These are phyloP conservation scores for Alternaria postmessia DNA, from an alignment of 2,329 filamentous ascomycete species.

Conservation along the genomic window DNA sequence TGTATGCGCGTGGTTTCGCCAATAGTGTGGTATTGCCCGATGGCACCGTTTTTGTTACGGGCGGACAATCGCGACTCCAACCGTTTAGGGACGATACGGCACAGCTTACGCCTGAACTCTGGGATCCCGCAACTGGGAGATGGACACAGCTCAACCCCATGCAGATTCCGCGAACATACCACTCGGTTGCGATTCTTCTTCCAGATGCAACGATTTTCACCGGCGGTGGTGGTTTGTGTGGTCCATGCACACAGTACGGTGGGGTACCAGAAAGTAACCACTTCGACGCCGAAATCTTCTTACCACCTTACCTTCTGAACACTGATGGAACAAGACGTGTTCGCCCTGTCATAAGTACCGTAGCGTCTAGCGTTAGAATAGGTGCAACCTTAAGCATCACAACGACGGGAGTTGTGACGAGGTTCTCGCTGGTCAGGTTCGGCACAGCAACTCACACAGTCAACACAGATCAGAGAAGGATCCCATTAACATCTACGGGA, in stretches of 20 bases:
- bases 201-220: constrained; percentile 37
- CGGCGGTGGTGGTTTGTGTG: constrained; percentile 55
- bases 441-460: constrained; percentile 63
- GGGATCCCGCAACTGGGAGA: constrained; percentile 27
- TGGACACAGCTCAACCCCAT: constrained; percentile 36
- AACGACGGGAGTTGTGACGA: constrained; percentile 35
- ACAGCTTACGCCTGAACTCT: constrained; percentile 33
- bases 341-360: constrained; percentile 55
- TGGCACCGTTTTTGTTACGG: constrained; percentile 46
- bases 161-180: constrained; percentile 37
- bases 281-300: constrained; percentile 64
- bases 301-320: constrained; percentile 64
- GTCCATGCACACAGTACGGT: constrained; percentile 44
- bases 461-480: constrained; percentile 66
- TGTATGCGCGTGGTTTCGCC: constrained; percentile 39
- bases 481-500: constrained; percentile 52
- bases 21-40: constrained; percentile 44
- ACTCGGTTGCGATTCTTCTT: constrained; percentile 39
- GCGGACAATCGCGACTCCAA: constrained; percentile 29
- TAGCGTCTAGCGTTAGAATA: constrained; percentile 40
- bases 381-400: constrained; percentile 44
- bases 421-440: constrained; percentile 58
- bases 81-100: constrained; percentile 34
- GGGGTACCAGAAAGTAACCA: constrained; percentile 53
- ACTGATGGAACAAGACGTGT: constrained; percentile 52